These are phyloP conservation scores for Leccinum sublutescens DNA, from an alignment of 768 basidiomycete species.

Conservation along the genomic window DNA sequence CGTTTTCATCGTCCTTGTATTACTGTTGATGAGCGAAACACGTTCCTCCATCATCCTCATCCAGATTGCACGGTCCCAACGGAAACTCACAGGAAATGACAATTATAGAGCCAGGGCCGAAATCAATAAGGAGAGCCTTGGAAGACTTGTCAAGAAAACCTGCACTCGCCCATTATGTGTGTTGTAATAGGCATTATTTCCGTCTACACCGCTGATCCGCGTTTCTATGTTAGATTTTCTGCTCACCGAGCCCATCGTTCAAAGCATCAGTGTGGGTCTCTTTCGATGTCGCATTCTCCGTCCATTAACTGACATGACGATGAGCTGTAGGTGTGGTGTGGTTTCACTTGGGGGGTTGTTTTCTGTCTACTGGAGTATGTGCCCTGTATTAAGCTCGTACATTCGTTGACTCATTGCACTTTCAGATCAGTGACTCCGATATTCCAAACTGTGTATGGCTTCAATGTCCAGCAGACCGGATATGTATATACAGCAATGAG, in stretches of 20 bases:
- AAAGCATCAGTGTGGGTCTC: slow-evolving; percentile 61
- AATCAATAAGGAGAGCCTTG: slow-evolving; percentile 55
- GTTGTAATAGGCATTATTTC: slow-evolving; percentile 24
- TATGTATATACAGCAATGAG: slow-evolving; percentile 49
- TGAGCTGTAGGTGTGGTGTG: slow-evolving; percentile 53
- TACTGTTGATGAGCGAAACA: slow-evolving; percentile 67
- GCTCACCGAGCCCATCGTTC: slow-evolving; percentile 62
- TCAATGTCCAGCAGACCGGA: slow-evolving; percentile 57
- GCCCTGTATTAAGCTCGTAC: not conserved
- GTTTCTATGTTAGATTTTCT: slow-evolving; percentile 19
- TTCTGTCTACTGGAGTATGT: slow-evolving; percentile 62
- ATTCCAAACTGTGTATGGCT: slow-evolving; percentile 56
- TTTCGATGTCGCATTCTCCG: not conserved
- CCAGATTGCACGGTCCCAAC: slow-evolving; percentile 57
- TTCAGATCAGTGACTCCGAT: slow-evolving; percentile 52
- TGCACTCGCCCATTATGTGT: slow-evolving; percentile 68
- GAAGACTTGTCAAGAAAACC: slow-evolving; percentile 60
- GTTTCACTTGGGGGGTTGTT: slow-evolving; percentile 73
- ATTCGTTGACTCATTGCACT: not conserved
- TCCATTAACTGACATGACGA: not conserved
- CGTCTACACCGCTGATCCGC: not conserved
- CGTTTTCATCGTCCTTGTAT: slow-evolving; percentile 45
- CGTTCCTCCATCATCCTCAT: slow-evolving; percentile 70
- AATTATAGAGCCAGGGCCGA: slow-evolving; percentile 62
- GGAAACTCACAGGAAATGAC: slow-evolving; percentile 63